A percentile compares a stretch with the other conserved stretches of the same genome.
Conservation (phyloP, 768 basidiomycete genomes). For the Mycena indigotica region DNA sequence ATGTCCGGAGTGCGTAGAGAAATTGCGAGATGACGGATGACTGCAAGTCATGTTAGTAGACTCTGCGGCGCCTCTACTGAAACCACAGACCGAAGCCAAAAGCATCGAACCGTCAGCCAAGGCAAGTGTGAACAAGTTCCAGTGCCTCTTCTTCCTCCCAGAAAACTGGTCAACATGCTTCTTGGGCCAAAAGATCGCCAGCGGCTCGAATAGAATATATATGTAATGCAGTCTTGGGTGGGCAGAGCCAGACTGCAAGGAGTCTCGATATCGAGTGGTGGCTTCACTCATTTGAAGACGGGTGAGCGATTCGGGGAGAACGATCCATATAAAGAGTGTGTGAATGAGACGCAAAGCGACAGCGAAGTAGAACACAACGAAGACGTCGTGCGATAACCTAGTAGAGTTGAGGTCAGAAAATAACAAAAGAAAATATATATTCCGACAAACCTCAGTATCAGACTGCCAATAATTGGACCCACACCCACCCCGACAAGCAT, state of each 20-base stretch:
- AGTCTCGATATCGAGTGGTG: background rate
- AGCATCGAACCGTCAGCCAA: background rate
- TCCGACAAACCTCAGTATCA: background rate
- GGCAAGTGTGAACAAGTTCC: background rate
- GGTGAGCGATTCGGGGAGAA: background rate
- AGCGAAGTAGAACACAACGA: conserved; percentile 2
- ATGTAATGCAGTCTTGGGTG: background rate
- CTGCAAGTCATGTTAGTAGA: too few relatives aligned
- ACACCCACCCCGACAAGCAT: conserved; percentile 1
- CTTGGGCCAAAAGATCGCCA: background rate
- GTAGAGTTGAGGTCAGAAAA: background rate
- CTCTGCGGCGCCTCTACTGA: background rate
- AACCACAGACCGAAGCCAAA: background rate
- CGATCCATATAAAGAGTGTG: background rate
- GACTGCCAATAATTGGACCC: background rate
- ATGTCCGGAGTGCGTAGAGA: background rate
- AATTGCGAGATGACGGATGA: background rate
- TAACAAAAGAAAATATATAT: background rate
- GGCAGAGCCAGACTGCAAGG: background rate
- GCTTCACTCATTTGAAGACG: background rate
- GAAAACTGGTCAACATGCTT: background rate
- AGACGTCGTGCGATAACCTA: background rate
- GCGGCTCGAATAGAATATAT: background rate
- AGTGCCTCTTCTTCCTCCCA: background rate
- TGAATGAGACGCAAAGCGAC: background rate